Percentiles rank a stretch among this genome's conserved stretches.
Evolutionary conservation across 139 green algal species (phyloP).

Genomic region (Closterium sp.): DNA sequence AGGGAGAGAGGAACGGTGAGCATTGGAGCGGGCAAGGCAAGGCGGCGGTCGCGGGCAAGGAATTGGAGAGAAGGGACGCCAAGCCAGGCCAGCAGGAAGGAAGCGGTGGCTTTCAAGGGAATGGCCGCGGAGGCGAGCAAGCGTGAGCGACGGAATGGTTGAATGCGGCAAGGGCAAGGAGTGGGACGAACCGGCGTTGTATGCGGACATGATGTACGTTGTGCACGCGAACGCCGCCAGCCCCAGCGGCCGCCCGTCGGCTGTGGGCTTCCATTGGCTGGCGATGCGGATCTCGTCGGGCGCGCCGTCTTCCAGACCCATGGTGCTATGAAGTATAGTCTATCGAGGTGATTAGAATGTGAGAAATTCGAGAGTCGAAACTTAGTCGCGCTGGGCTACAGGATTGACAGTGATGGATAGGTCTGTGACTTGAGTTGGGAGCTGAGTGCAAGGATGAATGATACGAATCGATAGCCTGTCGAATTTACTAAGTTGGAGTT

Average conservation of each 20-base stretch:
- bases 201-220: not conserved
- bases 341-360: not conserved
- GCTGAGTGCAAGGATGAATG: not conserved
- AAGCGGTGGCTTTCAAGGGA: not conserved
- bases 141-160: not conserved
- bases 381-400: too few species aligned
- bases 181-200: not conserved
- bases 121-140: not conserved
- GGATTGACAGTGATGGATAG: not conserved
- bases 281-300: not conserved
- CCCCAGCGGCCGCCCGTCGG: not conserved
- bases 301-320: not conserved
- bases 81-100: too few species aligned
- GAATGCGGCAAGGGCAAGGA: not conserved
- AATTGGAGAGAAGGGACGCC: too few species aligned
- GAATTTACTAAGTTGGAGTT: not conserved
- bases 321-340: not conserved
- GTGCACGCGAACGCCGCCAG: not conserved
- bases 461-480: not conserved
- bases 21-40: not conserved
- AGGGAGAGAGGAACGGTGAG: not conserved
- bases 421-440: not conserved
- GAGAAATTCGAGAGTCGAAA: too few species aligned
- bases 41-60: too few species aligned
- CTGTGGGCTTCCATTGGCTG: not conserved